Conservation (phyloP, 2,329 filamentous ascomycete genomes). For the Calonectria honghensis region DNA sequence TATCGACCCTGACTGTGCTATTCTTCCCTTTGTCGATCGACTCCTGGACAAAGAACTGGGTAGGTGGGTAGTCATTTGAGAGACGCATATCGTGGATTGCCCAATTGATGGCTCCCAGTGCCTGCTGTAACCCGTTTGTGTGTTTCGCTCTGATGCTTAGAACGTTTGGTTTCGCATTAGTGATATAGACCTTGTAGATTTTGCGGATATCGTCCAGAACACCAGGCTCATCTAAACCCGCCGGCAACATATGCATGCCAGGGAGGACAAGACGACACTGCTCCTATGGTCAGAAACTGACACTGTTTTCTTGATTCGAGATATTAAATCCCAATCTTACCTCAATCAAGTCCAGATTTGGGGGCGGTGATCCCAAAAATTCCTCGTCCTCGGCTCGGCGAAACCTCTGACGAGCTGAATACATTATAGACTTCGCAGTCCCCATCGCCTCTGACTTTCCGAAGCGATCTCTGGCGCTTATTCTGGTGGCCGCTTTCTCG, state of each 20-base stretch:
- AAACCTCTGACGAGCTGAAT: constrained; percentile 44
- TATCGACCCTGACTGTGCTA: constrained; percentile 48
- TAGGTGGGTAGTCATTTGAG: constrained; percentile 49
- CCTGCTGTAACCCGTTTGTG: constrained; percentile 53
- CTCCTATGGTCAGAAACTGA: neutral
- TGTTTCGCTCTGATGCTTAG: constrained; percentile 54
- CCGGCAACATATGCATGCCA: constrained; percentile 53
- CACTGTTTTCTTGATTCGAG: no score
- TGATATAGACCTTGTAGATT: constrained; percentile 59
- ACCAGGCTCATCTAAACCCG: constrained; percentile 48
- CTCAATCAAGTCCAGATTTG: constrained; percentile 49
- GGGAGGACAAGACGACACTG: constrained; percentile 56
- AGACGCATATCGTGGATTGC: constrained; percentile 58
- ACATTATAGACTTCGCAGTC: constrained; percentile 51
- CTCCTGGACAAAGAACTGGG: constrained; percentile 56
- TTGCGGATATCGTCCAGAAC: constrained; percentile 56
- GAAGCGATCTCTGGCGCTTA: constrained; percentile 34
- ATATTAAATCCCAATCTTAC: constrained; percentile 39
- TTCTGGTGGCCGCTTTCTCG: neutral
- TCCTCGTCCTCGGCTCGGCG: constrained; percentile 45
- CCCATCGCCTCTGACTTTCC: constrained; percentile 41
- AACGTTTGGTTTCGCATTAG: constrained; percentile 46
- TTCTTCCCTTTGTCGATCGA: constrained; percentile 42
- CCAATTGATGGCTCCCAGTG: constrained; percentile 56
- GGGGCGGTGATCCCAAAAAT: constrained; percentile 53